phyloP scores from a whole-genome alignment of 1,284 basidiomycete genomes.

The Tilletia caries region DNA sequence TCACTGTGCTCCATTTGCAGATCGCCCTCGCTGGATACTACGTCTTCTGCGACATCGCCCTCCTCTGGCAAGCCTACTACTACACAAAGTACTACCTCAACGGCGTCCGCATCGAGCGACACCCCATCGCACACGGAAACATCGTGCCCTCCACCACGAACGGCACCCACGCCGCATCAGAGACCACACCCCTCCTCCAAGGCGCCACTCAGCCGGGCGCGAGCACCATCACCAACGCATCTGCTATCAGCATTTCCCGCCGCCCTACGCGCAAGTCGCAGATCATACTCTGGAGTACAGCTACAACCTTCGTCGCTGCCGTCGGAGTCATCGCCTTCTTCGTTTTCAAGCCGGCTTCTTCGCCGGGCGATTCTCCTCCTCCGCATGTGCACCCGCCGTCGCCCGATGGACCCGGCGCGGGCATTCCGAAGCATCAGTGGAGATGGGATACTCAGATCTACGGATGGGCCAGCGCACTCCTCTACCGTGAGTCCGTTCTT shows the following conservation, averaged over 20 bases:
- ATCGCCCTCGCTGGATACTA: slow-evolving; percentile 63
- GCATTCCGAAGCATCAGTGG: slow-evolving; percentile 23
- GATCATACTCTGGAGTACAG: neutral
- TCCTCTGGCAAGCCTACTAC: slow-evolving; percentile 9
- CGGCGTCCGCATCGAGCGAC: neutral
- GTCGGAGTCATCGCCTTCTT: neutral
- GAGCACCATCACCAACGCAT: slow-evolving; percentile 5
- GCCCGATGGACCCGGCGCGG: neutral
- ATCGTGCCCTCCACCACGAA: neutral
- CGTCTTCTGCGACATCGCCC: slow-evolving; percentile 72
- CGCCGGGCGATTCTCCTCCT: neutral
- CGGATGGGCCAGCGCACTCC: slow-evolving; percentile 77
- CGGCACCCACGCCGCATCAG: neutral
- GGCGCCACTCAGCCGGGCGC: neutral
- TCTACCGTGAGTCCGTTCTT: slow-evolving; percentile 62
- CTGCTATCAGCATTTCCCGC: slow-evolving; percentile 9
- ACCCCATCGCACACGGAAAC: slow-evolving; percentile 3
- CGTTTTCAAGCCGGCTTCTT: neutral
- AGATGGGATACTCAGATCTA: slow-evolving; percentile 73
- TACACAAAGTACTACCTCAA: slow-evolving; percentile 12
- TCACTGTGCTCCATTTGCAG: slow-evolving; percentile 17
- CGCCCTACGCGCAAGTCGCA: neutral
- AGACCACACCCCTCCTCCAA: neutral
- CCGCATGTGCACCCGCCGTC: neutral
- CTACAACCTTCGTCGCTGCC: neutral